Evolutionary conservation across 2,329 filamentous ascomycete species (phyloP).

Genomic region (Tolypocladium nubicola): DNA sequence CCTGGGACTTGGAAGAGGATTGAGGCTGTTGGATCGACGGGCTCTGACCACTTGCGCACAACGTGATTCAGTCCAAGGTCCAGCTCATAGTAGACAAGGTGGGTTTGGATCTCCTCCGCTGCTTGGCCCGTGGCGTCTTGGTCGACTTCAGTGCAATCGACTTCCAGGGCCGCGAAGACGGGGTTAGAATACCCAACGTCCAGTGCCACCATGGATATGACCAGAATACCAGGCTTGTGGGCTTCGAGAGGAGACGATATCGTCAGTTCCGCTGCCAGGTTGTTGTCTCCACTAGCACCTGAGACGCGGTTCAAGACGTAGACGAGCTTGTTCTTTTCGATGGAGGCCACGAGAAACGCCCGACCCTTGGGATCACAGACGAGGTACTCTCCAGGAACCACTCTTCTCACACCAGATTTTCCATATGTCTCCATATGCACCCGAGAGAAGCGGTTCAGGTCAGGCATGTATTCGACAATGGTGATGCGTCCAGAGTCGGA

Average conservation of each 20-base stretch:
- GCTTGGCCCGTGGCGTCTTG: constrained; percentile 82
- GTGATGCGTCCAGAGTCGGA: constrained; percentile 94
- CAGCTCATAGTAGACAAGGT: constrained; percentile 93
- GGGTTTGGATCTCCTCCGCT: constrained; percentile 72
- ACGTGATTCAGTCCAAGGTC: constrained; percentile 96
- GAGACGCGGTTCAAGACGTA: constrained; percentile 95
- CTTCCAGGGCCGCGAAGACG: constrained; percentile 87
- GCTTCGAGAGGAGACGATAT: constrained; percentile 97
- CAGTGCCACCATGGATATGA: constrained; percentile 76
- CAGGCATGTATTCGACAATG: constrained; percentile 81
- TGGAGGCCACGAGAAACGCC: constrained; percentile 85
- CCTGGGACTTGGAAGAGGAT: constrained; percentile 93
- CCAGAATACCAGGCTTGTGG: constrained; percentile 83
- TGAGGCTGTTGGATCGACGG: constrained; percentile 80
- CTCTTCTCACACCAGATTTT: constrained; percentile 88
- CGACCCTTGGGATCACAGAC: constrained; percentile 92
- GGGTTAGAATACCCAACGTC: constrained; percentile 97
- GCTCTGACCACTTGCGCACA: constrained; percentile 90
- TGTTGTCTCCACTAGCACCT: constrained; percentile 30
- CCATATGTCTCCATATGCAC: constrained; percentile 96
- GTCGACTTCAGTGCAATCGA: constrained; percentile 86
- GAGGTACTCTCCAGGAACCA: constrained; percentile 91
- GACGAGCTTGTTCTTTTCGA: constrained; percentile 99
- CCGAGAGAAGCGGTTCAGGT: constrained; percentile 77
- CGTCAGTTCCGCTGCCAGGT: constrained; percentile 53